Percentiles rank a stretch among this genome's conserved stretches.
Evolutionary conservation across 2,329 filamentous ascomycete genomes (phyloP).

Genomic region (Tolypocladium tropicale): DNA sequence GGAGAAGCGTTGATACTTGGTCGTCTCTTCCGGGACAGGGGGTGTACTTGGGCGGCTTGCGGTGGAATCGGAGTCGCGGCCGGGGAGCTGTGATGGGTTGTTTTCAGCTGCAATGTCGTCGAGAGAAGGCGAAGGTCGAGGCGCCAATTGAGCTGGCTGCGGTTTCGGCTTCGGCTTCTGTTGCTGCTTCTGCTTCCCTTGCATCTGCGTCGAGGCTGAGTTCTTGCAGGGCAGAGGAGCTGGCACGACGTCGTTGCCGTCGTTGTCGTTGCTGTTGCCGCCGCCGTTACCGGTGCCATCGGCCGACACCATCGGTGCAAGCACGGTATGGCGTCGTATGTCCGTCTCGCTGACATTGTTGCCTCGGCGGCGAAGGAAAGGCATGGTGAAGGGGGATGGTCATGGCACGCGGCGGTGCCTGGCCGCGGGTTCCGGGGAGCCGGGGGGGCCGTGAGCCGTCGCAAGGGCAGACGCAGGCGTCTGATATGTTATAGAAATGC

Average conservation of each 20-base stretch:
- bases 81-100: constrained; percentile 11
- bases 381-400: constrained; percentile 35
- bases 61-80: constrained; percentile 12
- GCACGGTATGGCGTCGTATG: constrained; percentile 41
- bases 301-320: constrained; percentile 17
- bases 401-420: constrained; percentile 24
- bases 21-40: constrained; percentile 39
- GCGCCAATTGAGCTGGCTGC: too few species aligned
- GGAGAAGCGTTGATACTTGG: constrained; percentile 52
- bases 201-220: constrained; percentile 1
- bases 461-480: not conserved
- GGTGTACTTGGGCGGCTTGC: constrained; percentile 33
- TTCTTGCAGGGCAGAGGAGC: constrained; percentile 7
- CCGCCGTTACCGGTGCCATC: not conserved
- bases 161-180: constrained; percentile 3
- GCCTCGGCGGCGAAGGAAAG: constrained; percentile 51
- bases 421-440: constrained; percentile 4
- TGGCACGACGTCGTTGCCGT: constrained; percentile 10
- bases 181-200: not conserved
- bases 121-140: not conserved
- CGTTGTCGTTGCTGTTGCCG: not conserved
- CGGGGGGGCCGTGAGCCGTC: not conserved
- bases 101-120: not conserved
- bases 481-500: not conserved
- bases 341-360: constrained; percentile 49